Percentiles rank a stretch among this genome's conserved stretches.
Evolutionary conservation across 2,329 filamentous ascomycete species (phyloP).

Genomic region (Blastomyces percursus): DNA sequence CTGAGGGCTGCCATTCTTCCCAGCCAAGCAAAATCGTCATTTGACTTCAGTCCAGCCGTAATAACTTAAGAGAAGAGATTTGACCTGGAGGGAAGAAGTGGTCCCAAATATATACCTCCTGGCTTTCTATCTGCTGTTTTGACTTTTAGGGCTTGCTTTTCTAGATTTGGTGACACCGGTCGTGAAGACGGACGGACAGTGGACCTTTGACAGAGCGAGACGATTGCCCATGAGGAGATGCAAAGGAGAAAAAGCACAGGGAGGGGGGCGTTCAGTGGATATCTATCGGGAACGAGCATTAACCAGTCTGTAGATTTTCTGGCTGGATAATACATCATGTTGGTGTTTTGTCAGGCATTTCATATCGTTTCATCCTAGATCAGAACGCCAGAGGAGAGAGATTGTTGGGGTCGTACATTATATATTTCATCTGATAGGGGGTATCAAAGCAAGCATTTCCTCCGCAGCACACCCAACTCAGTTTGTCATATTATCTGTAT

Average conservation of each 20-base stretch:
- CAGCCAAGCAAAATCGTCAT: background rate
- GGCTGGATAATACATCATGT: background rate
- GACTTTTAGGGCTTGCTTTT: conserved; percentile 32
- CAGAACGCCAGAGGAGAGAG: too few species aligned
- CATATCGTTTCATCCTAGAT: background rate
- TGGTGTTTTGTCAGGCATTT: background rate
- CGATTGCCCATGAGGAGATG: background rate
- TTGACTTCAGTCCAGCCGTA: background rate
- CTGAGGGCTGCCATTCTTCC: conserved; percentile 45
- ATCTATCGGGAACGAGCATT: background rate
- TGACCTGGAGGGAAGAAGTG: background rate
- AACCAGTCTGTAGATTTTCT: background rate
- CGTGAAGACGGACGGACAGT: conserved; percentile 6
- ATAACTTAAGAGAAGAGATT: background rate
- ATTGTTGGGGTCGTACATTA: background rate
- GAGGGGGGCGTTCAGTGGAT: background rate
- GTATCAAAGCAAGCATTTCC: background rate
- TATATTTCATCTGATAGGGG: background rate
- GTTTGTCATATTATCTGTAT: background rate
- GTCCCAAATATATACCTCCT: conserved; percentile 33
- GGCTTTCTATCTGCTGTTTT: conserved; percentile 31
- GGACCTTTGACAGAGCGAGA: background rate
- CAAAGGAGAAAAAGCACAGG: background rate
- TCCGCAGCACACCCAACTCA: background rate
- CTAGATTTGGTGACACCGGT: conserved; percentile 33